Base-by-base conservation (phyloP, 2,329 filamentous ascomycete species). In the Fusarium kyushuense region DNA sequence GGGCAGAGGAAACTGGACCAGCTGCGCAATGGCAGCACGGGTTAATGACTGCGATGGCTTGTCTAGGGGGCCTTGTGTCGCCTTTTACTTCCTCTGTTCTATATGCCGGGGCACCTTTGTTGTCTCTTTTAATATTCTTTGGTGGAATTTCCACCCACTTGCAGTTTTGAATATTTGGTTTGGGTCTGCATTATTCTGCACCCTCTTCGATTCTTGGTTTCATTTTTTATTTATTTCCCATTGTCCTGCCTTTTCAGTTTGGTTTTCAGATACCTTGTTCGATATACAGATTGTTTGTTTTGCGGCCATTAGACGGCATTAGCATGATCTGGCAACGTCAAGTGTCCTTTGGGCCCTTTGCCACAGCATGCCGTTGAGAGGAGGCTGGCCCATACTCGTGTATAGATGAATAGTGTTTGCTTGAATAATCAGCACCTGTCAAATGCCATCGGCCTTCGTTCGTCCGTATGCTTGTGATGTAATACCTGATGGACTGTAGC, bases 201-300 rank as follows among this genome's bases (percentile, higher is more conserved):
- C 65, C 71, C 32, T 33, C 43, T 45, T 63, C 75, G 68, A 54
- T 67, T 75, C 69, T 71, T 67, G 62, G 63, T 64, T 63, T 70
- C 60, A 72, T 67, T 52, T 71, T 67, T 66, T 42, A 36, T 65
- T 58, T 69, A 40, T 45, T 54, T 36, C 72, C 33, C 72, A 45
- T 45, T 65, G 71, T 49, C 58, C 67, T 54, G 62, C 63, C 68
- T 73, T 57, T 66, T 66, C 71, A 29, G 54, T 47, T 69, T 68
- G 72, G 75, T 73, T 79, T 76, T 80, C 82, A 83, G 83, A 86
- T 86, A 86, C 85, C 84, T 87, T 87, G 84, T 87, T 86, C 84
- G 81, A 86, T 84, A 84, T 84, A 84, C 78, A 79, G 75, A 79
- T 74, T 78, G 72, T 63, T 70, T 69, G 73, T 65, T 75, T 72